These are phyloP conservation scores for Cucumis hystrix DNA, from an alignment of 306 rosid species.

Conservation along the genomic window DNA sequence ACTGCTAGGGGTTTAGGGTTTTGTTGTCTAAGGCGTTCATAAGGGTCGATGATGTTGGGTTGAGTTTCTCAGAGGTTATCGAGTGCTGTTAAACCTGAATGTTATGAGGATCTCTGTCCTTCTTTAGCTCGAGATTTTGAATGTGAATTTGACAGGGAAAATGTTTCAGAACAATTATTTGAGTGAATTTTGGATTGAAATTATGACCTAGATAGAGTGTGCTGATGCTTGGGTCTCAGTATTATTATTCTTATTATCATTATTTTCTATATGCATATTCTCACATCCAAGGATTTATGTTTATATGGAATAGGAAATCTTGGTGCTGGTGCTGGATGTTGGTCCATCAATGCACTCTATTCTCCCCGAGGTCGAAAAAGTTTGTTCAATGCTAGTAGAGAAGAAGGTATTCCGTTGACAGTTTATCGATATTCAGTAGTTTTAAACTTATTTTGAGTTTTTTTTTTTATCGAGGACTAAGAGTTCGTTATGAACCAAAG, in stretches of 20 bases:
- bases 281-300: neutral
- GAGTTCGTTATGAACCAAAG: neutral
- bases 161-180: no score
- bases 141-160: neutral
- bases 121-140: neutral
- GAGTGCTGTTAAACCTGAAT: neutral
- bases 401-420: conserved; percentile 44
- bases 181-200: no score
- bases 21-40: neutral
- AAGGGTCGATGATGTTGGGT: neutral
- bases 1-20: conserved; percentile 1
- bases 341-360: conserved; percentile 75
- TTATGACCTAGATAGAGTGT: no score
- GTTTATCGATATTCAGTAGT: neutral
- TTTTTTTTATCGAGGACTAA: neutral
- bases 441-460: neutral
- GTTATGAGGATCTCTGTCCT: no score
- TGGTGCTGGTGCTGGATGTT: conserved; percentile 77
- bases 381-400: conserved; percentile 51
- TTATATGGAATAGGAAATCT: conserved; percentile 38
- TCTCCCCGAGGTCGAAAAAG: conserved; percentile 67
- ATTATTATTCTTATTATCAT: no score
- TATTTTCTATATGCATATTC: no score
- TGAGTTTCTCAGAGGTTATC: neutral
- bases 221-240: no score